A percentile compares a stretch with the other conserved stretches of the same genome.
Conservation (phyloP, 2,329 filamentous ascomycete genomes). For the Fusarium albosuccineum region DNA sequence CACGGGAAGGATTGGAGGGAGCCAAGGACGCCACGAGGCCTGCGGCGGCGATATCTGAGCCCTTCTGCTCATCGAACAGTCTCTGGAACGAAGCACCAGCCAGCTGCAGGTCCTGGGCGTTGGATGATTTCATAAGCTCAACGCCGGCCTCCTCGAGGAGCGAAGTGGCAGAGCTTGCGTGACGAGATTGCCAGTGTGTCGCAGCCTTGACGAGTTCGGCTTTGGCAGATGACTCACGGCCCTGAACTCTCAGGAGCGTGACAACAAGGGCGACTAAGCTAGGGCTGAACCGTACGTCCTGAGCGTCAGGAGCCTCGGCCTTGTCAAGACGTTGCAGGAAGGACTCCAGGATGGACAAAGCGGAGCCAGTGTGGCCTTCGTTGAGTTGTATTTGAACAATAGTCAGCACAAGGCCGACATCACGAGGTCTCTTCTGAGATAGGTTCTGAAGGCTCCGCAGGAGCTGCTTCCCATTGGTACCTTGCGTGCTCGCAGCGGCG, state of each 20-base stretch:
- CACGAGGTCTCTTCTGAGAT: constrained; percentile 79
- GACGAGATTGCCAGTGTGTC: constrained; percentile 80
- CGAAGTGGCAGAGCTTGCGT: constrained; percentile 61
- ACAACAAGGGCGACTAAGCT: constrained; percentile 86
- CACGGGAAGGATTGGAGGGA: constrained; percentile 67
- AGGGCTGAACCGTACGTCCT: constrained; percentile 83
- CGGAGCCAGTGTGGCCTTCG: constrained; percentile 77
- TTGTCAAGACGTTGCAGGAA: constrained; percentile 81
- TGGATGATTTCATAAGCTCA: constrained; percentile 82
- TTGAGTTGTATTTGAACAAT: constrained; percentile 85
- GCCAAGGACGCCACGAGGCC: constrained; percentile 89
- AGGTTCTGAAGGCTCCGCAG: constrained; percentile 77
- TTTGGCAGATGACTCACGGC: constrained; percentile 78
- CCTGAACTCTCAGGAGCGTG: constrained; percentile 81
- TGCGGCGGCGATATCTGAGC: constrained; percentile 78
- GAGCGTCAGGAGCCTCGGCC: constrained; percentile 66
- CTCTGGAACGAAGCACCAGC: constrained; percentile 85
- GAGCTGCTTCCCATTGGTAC: constrained; percentile 73
- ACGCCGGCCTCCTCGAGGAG: constrained; percentile 86
- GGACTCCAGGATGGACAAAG: constrained; percentile 79
- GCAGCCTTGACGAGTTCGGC: constrained; percentile 83
- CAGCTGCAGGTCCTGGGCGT: constrained; percentile 73
- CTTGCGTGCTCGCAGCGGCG: constrained; percentile 79
- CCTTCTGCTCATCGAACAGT: constrained; percentile 74
- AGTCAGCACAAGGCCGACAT: constrained; percentile 84